A percentile compares a stretch with the other conserved stretches of the same genome.
phyloP scores from a whole-genome alignment of 345 rosid genomes.

The Ceriops decandra region DNA sequence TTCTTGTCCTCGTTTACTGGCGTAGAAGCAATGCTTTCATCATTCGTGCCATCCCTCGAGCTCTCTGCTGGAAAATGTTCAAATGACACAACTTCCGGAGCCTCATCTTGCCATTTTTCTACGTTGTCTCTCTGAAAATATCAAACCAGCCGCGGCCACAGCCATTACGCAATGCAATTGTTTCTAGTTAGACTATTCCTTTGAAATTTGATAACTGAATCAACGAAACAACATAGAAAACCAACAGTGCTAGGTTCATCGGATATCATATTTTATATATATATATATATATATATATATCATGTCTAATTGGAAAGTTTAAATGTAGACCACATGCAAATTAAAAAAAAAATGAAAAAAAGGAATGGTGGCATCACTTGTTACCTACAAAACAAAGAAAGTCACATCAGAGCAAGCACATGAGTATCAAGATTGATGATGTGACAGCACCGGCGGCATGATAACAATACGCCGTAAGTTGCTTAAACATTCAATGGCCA shows the following conservation, averaged over 20 bases:
- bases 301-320: no score
- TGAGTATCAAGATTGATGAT: conserved; percentile 28
- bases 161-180: not conserved
- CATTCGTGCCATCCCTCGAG: conserved; percentile 73
- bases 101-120: conserved; percentile 63
- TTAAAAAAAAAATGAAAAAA: not conserved
- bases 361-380: not conserved
- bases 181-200: no score
- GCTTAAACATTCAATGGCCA: not conserved
- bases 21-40: conserved; percentile 49
- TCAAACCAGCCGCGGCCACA: not conserved
- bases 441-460: conserved; percentile 39
- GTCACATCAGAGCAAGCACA: conserved; percentile 18
- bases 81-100: conserved; percentile 73
- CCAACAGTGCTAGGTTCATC: no score
- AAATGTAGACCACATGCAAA: not conserved
- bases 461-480: conserved; percentile 27
- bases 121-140: conserved; percentile 34
- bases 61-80: conserved; percentile 83
- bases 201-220: no score
- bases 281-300: no score
- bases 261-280: no score
- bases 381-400: not conserved
- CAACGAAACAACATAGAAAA: no score
- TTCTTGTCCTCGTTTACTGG: conserved; percentile 56